These are phyloP conservation scores for Drechslerella coelobrocha DNA, from an alignment of 2,329 filamentous ascomycete species.

Conservation along the genomic window DNA sequence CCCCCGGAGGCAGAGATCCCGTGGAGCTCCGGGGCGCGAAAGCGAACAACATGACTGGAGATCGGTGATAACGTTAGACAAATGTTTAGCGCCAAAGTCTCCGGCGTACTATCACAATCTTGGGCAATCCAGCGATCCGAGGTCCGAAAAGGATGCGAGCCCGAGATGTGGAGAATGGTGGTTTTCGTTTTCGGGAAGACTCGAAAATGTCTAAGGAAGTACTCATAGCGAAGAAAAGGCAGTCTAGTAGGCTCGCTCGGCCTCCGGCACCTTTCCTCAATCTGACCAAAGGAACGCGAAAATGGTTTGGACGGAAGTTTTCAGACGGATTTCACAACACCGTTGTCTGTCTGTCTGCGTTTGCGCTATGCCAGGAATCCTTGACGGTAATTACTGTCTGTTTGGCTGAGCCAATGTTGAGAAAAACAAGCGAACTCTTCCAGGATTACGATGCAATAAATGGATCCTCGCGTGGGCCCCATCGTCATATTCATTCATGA, in stretches of 20 bases:
- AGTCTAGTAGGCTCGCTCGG: background rate
- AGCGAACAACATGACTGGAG: background rate
- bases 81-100: conserved; percentile 14
- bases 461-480: no score
- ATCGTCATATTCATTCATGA: no score
- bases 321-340: conserved; percentile 20
- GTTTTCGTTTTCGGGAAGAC: background rate
- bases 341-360: conserved; percentile 2
- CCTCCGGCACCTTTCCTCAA: conserved; percentile 5
- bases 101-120: background rate
- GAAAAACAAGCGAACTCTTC: background rate
- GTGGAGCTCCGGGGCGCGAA: background rate
- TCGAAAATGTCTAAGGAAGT: background rate
- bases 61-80: conserved; percentile 15
- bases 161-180: conserved; percentile 4
- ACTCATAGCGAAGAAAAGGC: conserved; percentile 1
- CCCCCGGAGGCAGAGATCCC: background rate
- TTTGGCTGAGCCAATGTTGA: background rate
- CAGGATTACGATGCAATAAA: no score
- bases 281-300: background rate
- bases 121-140: conserved; percentile 20
- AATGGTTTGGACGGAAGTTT: conserved; percentile 8
- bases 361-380: conserved; percentile 12
- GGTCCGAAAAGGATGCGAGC: conserved; percentile 20
- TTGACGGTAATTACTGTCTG: conserved; percentile 5